Base-by-base conservation (phyloP, 2,329 filamentous ascomycete genomes). In the Diaporthe citri region DNA sequence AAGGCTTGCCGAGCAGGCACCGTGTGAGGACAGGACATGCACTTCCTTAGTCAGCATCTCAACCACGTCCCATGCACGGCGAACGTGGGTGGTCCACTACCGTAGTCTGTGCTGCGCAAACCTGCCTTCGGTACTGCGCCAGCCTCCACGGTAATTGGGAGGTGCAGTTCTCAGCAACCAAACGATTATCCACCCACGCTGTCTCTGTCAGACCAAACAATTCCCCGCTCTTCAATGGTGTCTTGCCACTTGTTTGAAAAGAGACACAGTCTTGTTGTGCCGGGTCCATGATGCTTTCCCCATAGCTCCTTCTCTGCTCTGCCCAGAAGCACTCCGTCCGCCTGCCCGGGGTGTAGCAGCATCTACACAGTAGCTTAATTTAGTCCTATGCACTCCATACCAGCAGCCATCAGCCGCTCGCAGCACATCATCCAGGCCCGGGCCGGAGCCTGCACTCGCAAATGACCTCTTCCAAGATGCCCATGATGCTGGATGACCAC, bases 401-500 rank as follows among this genome's bases (percentile, higher is more conserved):
- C 31, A 67, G 31, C 22, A 41, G n/a, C 64, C 34, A 20, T 13
- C 46, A 13, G 71, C 46, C 57, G 46, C 34, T 56, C 41, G 36
- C 57, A 48, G 48, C 48, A 25, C 46, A 15, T 64, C 22, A 34
- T 34, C 64, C 51, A 67, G 57, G 64, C 15, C 28, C 7, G 34
- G 52, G 25, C 34, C n/a, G 25, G 22, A 48, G n/a, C 36, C 34
- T 34, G 46, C 51, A 6, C 41, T 17, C 34, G 13, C 75, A 41
- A 31, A 84, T 84, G 83, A 79, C 80, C 72, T 75, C 80, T 73
- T 76, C 79, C 77, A 80, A 81, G 25, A 88, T 88, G 86, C 86
- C 86, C 74, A 81, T 89, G 80, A 90, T 90, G 80, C 86, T 91
- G 83, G 90, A 90, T 71, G 85, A 87, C 71, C 83, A 83, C 76